Conservation (phyloP, 139 green algal genomes). For the Tetradesmus obliquus region DNA sequence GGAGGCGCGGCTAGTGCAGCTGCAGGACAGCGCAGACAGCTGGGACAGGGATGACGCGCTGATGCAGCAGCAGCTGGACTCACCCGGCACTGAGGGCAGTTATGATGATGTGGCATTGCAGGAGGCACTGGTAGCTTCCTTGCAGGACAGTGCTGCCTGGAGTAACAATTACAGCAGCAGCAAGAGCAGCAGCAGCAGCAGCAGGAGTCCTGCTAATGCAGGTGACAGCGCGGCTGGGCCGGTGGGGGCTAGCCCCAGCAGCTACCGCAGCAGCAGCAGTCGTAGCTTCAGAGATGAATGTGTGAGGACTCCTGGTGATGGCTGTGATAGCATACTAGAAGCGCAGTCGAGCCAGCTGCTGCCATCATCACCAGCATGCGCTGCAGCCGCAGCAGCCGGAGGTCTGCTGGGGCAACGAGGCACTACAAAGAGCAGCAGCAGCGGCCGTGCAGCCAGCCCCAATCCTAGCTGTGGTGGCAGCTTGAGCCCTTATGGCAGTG, state of each 20-base stretch:
- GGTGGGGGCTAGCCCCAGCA: background rate
- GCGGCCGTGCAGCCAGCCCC: background rate
- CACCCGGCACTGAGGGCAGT: background rate
- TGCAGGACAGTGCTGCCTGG: background rate
- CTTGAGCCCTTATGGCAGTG: background rate
- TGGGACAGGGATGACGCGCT: background rate
- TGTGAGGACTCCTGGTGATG: background rate
- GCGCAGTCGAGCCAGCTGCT: background rate
- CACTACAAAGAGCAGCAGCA: background rate
- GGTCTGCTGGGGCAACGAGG: background rate
- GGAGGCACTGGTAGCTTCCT: background rate
- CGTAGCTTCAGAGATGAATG: background rate
- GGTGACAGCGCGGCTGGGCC: background rate
- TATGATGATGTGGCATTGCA: conserved; percentile 6
- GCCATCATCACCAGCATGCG: background rate
- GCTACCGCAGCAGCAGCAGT: conserved; percentile 8
- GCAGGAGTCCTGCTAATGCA: background rate
- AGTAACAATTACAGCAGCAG: conserved; percentile 3
- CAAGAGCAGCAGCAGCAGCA: conserved; percentile 12
- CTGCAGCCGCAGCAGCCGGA: background rate
- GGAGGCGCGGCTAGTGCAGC: background rate
- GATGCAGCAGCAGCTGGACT: conserved; percentile 10
- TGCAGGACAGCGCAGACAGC: background rate
- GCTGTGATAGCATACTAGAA: no score
- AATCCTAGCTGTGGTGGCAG: background rate